Evolutionary conservation across 148 eudicot species (phyloP), one percentile per base, ranked within the genome.

Genomic region (Rhododendron mucronatum): DNA sequence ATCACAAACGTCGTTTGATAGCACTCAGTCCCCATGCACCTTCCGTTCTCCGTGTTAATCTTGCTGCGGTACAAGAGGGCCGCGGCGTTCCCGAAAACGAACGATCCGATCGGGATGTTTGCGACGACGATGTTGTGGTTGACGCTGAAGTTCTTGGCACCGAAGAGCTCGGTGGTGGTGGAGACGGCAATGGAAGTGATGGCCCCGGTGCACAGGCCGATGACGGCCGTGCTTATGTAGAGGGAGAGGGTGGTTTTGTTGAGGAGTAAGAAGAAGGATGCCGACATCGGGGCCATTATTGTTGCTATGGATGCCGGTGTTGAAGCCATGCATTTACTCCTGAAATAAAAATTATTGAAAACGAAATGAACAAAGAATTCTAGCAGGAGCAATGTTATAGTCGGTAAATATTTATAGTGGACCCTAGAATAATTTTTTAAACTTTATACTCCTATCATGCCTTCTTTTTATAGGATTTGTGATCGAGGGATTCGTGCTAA

Each of bases 81-180:
- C 0, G 99, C 98, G 39, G 94, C n/a, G 51, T 92, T 88, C 3
- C 99, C 98, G n/a, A 95, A 96, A 7, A 95, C 26, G 45, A 96
- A 94, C 9, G 99, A 95, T 3, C 99, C 99, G 26, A 96, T 84
- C 0, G 99, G 99, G 37, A 95, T 96, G 82, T 95, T 96, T 9
- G 92, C 93, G 33, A 96, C 94, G 76, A 96, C 78, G 10, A 96
- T 88, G 85, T 95, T 96, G 84, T 96, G 99, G 80, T 96, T 96
- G 1, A 96, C 91, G 11, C 98, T 96, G 45, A 95, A 95, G 75
- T 93, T 89, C 26, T 91, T 88, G 1, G 92, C 81, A 11, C 99
- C 99, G 37, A 96, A 96, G 37, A 96, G 90, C 79, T 96, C 95
- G 14, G 95, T 88, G n/a, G 99, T 95, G 16, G 92, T 89, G 28